phyloP scores from a whole-genome alignment of 148 eudicot genomes.

The Polygonum maritimum region DNA sequence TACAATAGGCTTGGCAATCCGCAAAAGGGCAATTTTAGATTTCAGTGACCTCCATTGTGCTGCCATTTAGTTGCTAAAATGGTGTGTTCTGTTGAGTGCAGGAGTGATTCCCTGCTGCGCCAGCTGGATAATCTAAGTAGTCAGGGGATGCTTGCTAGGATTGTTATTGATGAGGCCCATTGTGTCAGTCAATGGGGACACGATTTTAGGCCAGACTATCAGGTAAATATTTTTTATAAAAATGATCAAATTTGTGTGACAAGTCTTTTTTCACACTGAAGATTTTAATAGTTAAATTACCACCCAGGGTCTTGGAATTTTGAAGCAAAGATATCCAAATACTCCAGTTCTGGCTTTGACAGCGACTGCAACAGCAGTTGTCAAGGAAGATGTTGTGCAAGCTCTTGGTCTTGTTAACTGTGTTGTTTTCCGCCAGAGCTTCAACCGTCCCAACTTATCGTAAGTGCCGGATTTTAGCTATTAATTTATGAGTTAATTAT shows the following conservation, averaged over 20 bases:
- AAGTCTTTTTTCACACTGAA: neutral
- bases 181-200: constrained; percentile 99
- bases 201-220: constrained; percentile 99
- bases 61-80: constrained; percentile 9
- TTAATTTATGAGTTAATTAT: neutral
- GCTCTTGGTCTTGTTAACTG: constrained; percentile 96
- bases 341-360: constrained; percentile 93
- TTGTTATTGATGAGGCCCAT: constrained; percentile 99
- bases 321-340: constrained; percentile 81
- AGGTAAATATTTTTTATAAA: constrained; percentile 32
- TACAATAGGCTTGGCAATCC: neutral
- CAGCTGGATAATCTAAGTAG: constrained; percentile 70
- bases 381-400: constrained; percentile 98
- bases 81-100: constrained; percentile 27
- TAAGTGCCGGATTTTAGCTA: constrained; percentile 21
- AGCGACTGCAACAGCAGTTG: constrained; percentile 95
- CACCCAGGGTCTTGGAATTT: constrained; percentile 80
- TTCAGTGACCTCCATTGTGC: neutral
- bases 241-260: neutral
- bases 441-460: constrained; percentile 90
- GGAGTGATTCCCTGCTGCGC: constrained; percentile 81
- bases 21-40: neutral
- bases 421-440: constrained; percentile 90
- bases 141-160: constrained; percentile 63
- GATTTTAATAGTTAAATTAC: neutral